A percentile compares a stretch with the other conserved stretches of the same genome.
Evolutionary conservation across 2,329 filamentous ascomycete species (phyloP).

Genomic region (Hypomyces perniciosus): DNA sequence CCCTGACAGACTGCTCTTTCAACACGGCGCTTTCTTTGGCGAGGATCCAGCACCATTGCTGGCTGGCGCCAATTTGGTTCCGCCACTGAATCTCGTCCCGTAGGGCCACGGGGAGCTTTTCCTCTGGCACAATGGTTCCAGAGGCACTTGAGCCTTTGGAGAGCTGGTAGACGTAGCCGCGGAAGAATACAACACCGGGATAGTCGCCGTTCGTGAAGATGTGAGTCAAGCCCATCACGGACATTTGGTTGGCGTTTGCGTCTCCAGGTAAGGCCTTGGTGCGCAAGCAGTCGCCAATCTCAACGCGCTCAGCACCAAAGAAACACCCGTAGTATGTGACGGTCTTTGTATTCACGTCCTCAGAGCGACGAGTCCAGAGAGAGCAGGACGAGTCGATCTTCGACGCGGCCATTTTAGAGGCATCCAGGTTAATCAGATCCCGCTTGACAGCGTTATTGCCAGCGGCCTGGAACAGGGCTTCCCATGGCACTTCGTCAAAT

Average conservation of each 20-base stretch:
- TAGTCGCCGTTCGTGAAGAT: conserved; percentile 34
- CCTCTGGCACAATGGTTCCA: conserved; percentile 27
- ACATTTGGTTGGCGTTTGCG: conserved; percentile 26
- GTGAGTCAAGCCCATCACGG: conserved; percentile 33
- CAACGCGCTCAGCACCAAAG: conserved; percentile 45
- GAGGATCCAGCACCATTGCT: conserved; percentile 34
- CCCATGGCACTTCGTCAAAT: conserved; percentile 40
- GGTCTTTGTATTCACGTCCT: conserved; percentile 27
- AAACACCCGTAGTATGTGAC: conserved; percentile 42
- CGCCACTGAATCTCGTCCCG: conserved; percentile 37
- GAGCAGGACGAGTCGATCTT: conserved; percentile 45
- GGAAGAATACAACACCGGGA: conserved; percentile 34
- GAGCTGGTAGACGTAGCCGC: conserved; percentile 35
- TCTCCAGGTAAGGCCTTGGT: conserved; percentile 36
- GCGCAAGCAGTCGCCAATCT: conserved; percentile 43
- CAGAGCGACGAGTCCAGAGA: conserved; percentile 36
- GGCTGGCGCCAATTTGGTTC: conserved; percentile 26
- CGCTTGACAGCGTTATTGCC: conserved; percentile 31
- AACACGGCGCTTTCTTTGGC: conserved; percentile 41
- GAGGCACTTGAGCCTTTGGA: conserved; percentile 22
- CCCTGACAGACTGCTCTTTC: conserved; percentile 43
- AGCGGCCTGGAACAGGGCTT: conserved; percentile 27
- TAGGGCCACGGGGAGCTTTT: conserved; percentile 36
- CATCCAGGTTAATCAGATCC: conserved; percentile 41
- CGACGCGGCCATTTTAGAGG: conserved; percentile 45